Base-by-base conservation (phyloP, 2,329 filamentous ascomycete genomes). In the Cladosporium sp. region DNA sequence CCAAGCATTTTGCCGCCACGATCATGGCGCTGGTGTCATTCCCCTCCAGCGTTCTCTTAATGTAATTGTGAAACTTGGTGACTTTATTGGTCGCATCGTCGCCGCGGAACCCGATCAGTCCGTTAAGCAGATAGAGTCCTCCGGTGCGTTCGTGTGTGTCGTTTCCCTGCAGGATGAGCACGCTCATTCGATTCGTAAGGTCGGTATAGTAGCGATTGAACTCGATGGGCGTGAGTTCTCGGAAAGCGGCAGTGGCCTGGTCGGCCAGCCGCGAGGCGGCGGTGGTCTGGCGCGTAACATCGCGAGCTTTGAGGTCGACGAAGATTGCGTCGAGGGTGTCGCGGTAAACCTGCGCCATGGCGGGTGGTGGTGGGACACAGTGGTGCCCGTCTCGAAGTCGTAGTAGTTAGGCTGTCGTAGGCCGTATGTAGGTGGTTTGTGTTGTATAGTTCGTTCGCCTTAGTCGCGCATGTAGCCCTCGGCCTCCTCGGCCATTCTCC, bases 31-130 rank as follows among this genome's bases (percentile, higher is more conserved):
- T 84, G 57, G 89, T 88, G 63, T 99, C 93, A 67, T 91, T 95
- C 56, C 92, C 92, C 61, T 91, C 83, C 60, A 99, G 78, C 34
- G 96, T 86, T 42, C 83, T 87, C 60, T 91, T 88, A 53, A 99
- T 81, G 63, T 92, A 95, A 57, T 89, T 89, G 40, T 89, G 89
- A 66, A 97, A 99, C 50, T 93, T 84, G 24, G 92, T 95, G 53
- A 93, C 96, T 71, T 97, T 97, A 63, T 89, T 84, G 30, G 89
- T 89, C 19, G 88, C 83, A 72, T 99, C 95, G 61, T 96, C 89
- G 53, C 91, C 92, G 62, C 96, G 92, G 67, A 97, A 96, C 68
- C 96, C 91, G 69, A 97, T 92, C 49, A 99, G 82, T 51, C 86
- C 86, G 68, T 96, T 92, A 54, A 99, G 82, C 53, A 92, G 92